Conservation (phyloP, 2,329 filamentous ascomycete species). For the Fusarium udum region DNA sequence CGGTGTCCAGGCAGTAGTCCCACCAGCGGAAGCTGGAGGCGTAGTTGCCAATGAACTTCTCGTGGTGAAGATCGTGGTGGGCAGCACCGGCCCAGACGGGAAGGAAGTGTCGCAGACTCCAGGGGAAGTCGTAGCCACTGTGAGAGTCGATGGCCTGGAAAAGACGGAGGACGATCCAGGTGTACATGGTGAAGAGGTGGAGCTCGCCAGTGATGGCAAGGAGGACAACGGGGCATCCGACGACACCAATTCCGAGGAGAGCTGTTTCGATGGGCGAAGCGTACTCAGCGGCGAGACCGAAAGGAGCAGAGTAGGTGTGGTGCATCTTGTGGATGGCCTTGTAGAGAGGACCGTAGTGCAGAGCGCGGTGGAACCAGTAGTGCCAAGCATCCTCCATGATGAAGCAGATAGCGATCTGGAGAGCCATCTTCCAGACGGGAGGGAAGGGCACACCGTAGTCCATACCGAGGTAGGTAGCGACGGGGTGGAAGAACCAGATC, state of each 20-base stretch:
- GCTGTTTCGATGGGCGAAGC: constrained; percentile 97
- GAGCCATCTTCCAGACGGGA: constrained; percentile 81
- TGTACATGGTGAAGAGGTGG: constrained; percentile 97
- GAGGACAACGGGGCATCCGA: constrained; percentile 85
- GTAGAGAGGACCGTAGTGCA: constrained; percentile 96
- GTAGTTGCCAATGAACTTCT: constrained; percentile 99
- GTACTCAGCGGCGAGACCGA: constrained; percentile 96
- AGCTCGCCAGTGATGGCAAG: constrained; percentile 84
- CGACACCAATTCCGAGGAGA: constrained; percentile 87
- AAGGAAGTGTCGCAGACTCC: constrained; percentile 93
- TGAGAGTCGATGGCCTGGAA: constrained; percentile 99
- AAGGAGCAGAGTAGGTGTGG: constrained; percentile 97
- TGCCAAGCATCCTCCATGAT: constrained; percentile 97
- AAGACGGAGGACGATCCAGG: constrained; percentile 91
- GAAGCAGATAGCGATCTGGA: constrained; percentile 94
- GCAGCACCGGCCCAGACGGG: constrained; percentile 98
- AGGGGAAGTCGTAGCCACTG: constrained; percentile 98
- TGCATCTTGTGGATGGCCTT: constrained; percentile 98
- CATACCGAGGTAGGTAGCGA: constrained; percentile 92
- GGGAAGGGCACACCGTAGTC: constrained; percentile 91
- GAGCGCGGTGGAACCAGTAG: constrained; percentile 92
- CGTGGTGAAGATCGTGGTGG: constrained; percentile 97
- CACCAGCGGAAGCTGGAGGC: constrained; percentile 98
- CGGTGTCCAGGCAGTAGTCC: constrained; percentile 94
- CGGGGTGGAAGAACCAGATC: constrained; percentile 98